Evolutionary conservation across 129 eudicot genomes (phyloP), one percentile per base, ranked within the genome.

Genomic region (Gnaphalium uliginosum): DNA sequence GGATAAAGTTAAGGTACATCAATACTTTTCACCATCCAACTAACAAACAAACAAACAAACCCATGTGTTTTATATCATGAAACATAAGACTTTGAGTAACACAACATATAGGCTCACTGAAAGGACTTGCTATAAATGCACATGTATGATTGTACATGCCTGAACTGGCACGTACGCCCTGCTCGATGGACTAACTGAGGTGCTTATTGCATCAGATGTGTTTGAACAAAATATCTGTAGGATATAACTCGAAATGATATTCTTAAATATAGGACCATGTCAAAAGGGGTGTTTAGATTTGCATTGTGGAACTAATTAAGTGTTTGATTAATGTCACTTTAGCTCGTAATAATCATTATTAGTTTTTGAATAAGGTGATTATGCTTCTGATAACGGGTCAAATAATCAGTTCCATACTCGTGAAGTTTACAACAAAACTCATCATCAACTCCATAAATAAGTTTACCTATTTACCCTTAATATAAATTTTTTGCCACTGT

Each of bases 1-100:
- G 94, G 94, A 92, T 87, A 92, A 92, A 76, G 98, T 92, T 53
- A 92, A 92, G 96, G 98, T 92, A 89, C n/a, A 30, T 58, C 53
- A 21, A 21, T 82, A 41, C 35, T 69, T 56, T 67, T 68, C 58
- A 63, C 63, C 33, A 80, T 41, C 23, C 70, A 22, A 68, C 59
- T 5, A 71, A 71, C 74, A n/a, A n/a, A n/a, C 81, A 77, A 74
- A 26, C 71, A 63, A 75, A 63, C 51, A 43, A 43, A 43, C 51
- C 56, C 76, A 11, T 53, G 23, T 46, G 21, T 22, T 27, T 19
- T 27, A 43, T 37, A 39, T 67, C 56, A 46, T 69, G 50, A 59
- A 58, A 73, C 33, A 14, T 22, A 68, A 68, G 39, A 51, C 68
- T 63, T 11, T 63, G 13, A 14, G 30, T 63, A 25, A 17, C 43